These are phyloP conservation scores for Senecio squalidus DNA, from an alignment of 140 eudicot genomes.

Conservation along the genomic window DNA sequence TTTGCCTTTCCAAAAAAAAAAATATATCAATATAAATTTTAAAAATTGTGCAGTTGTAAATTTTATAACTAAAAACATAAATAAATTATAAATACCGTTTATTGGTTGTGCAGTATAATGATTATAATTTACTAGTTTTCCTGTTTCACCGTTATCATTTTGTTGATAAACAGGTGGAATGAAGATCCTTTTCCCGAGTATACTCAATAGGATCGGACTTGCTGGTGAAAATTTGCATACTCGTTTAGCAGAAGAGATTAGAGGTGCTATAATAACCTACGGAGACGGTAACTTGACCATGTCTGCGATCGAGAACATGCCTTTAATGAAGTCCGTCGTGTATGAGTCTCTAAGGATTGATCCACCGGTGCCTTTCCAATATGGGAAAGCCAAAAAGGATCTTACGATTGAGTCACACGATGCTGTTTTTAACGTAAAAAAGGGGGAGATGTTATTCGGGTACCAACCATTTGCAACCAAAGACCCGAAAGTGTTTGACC, in stretches of 20 bases:
- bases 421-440: constrained; percentile 57
- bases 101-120: too few relatives aligned
- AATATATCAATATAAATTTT: too few relatives aligned
- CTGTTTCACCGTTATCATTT: too few relatives aligned
- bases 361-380: constrained; percentile 77
- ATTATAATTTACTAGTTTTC: too few relatives aligned
- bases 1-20: too few relatives aligned
- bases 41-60: too few relatives aligned
- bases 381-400: constrained; percentile 64
- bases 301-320: constrained; percentile 81
- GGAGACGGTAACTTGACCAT: constrained; percentile 74
- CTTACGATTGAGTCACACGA: constrained; percentile 68
- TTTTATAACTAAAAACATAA: too few relatives aligned
- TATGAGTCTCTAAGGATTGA: constrained; percentile 77
- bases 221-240: constrained; percentile 67
- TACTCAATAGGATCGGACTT: constrained; percentile 73
- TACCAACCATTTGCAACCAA: constrained; percentile 85
- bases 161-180: constrained; percentile 40
- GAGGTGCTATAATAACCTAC: constrained; percentile 41
- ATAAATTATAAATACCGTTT: too few relatives aligned
- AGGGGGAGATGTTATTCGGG: constrained; percentile 79
- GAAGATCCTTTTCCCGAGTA: constrained; percentile 68
- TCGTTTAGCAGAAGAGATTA: constrained; percentile 57
- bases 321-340: constrained; percentile 71
- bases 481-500: constrained; percentile 70